phyloP scores from a whole-genome alignment of 495 filamentous ascomycete genomes.

The Schizothecium vesticola region DNA sequence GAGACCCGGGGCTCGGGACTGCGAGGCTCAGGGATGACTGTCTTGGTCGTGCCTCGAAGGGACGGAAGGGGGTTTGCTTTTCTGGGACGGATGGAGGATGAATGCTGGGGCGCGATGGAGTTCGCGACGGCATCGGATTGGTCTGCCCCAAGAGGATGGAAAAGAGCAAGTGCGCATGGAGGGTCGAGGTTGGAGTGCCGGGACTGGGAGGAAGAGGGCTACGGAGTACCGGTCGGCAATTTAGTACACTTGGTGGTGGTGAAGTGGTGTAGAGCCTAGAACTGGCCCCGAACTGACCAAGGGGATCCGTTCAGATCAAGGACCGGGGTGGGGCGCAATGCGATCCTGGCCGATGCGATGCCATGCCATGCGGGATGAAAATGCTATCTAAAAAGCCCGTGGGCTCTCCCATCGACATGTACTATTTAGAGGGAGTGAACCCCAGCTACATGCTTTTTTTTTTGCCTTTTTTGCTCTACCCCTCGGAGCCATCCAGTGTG shows the following conservation, averaged over 20 bases:
- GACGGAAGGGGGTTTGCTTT: constrained; percentile 19
- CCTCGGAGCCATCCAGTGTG: not conserved
- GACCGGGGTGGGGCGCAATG: constrained; percentile 12
- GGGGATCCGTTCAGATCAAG: not conserved
- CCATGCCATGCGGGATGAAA: not conserved
- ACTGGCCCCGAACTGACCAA: not conserved
- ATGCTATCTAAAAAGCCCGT: not conserved
- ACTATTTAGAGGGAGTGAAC: not conserved
- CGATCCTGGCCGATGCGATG: not conserved
- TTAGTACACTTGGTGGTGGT: not conserved
- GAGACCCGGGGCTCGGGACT: not conserved
- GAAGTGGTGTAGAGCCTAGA: not conserved
- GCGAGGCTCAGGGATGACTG: constrained; percentile 11
- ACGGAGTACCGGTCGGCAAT: not conserved
- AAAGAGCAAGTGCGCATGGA: not conserved
- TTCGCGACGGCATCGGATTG: not conserved
- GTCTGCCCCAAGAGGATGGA: not conserved
- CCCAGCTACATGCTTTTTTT: not conserved
- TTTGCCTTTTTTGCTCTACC: not conserved
- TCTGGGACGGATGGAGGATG: constrained; percentile 19
- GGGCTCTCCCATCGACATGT: not conserved
- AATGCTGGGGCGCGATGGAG: constrained; percentile 10
- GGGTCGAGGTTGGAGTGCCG: not conserved
- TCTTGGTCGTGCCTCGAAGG: constrained; percentile 13
- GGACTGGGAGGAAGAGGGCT: not conserved